A percentile compares a stretch with the other conserved stretches of the same genome.
These are phyloP conservation scores for Coemansia nantahalensis DNA, from an alignment of 192 early-diverging fungal genomes.

Conservation along the genomic window DNA sequence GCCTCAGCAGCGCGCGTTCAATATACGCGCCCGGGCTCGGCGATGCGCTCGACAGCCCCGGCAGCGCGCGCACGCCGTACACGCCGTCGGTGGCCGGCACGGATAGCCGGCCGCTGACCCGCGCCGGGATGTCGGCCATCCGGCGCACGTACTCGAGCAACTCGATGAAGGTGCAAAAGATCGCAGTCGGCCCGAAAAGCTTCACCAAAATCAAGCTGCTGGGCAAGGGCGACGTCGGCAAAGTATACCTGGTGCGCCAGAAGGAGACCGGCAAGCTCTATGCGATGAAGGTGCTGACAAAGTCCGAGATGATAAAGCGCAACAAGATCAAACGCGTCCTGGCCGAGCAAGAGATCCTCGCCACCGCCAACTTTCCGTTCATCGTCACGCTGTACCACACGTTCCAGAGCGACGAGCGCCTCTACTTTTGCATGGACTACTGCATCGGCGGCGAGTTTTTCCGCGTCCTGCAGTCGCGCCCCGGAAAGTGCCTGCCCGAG, in stretches of 20 bases:
- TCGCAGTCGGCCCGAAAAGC: conserved; percentile 81
- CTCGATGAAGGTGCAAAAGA: conserved; percentile 76
- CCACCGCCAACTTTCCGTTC: conserved; percentile 85
- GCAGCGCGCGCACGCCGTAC: conserved; percentile 36
- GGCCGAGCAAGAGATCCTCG: conserved; percentile 93
- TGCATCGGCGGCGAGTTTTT: conserved; percentile 90
- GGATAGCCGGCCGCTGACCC: conserved; percentile 44
- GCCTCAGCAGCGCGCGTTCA: conserved; percentile 21
- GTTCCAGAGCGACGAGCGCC: conserved; percentile 81
- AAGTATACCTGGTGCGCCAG: conserved; percentile 90
- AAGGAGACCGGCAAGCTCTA: conserved; percentile 79
- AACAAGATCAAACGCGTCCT: conserved; percentile 98
- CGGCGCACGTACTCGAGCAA: conserved; percentile 78
- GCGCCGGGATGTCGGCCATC: conserved; percentile 54
- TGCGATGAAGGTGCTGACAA: conserved; percentile 97
- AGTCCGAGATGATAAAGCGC: conserved; percentile 96
- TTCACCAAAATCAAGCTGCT: conserved; percentile 88
- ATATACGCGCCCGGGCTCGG: conserved; percentile 23
- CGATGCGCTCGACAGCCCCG: conserved; percentile 48
- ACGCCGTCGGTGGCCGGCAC: background rate
- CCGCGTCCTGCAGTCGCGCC: conserved; percentile 78
- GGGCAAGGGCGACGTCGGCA: conserved; percentile 97
- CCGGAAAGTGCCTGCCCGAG: conserved; percentile 86
- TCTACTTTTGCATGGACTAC: conserved; percentile 91
- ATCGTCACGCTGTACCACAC: conserved; percentile 89